A percentile compares a stretch with the other conserved stretches of the same genome.
These are phyloP conservation scores for Diaporthe helianthi DNA, from an alignment of 2,329 filamentous ascomycete species.

Conservation along the genomic window DNA sequence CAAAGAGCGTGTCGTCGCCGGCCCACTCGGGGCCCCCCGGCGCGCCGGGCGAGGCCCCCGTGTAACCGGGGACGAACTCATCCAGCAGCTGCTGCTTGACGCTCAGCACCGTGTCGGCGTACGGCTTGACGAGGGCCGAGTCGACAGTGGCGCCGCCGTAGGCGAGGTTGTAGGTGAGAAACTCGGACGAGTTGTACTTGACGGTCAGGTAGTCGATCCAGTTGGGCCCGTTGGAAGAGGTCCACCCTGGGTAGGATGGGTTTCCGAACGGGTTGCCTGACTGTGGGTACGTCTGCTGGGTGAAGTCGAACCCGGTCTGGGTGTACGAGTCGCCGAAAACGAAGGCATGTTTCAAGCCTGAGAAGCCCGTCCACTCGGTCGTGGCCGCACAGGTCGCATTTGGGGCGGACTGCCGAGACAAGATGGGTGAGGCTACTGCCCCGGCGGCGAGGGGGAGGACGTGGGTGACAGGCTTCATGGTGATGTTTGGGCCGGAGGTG, in stretches of 20 bases:
- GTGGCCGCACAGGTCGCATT: conserved; percentile 38
- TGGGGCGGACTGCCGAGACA: conserved; percentile 1
- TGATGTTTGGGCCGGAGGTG: background rate
- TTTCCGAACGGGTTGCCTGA: conserved; percentile 67
- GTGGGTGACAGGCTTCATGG: conserved; percentile 21
- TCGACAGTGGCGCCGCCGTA: conserved; percentile 62
- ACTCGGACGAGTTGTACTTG: conserved; percentile 52
- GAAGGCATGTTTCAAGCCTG: conserved; percentile 49
- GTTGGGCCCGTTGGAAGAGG: conserved; percentile 57
- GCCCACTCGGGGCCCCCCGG: conserved; percentile 48
- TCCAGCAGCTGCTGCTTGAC: conserved; percentile 57
- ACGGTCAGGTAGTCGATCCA: conserved; percentile 59
- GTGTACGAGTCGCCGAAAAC: conserved; percentile 42
- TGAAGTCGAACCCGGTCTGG: conserved; percentile 57
- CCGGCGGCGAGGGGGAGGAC: conserved; percentile 18
- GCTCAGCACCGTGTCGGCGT: conserved; percentile 53
- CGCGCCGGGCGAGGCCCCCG: conserved; percentile 40
- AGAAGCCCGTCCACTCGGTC: conserved; percentile 46
- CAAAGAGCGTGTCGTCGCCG: conserved; percentile 50
- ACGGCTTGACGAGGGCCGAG: conserved; percentile 58
- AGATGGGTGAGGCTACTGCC: conserved; percentile 8
- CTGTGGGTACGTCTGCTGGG: conserved; percentile 55
- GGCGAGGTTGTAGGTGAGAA: conserved; percentile 61
- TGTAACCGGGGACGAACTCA: conserved; percentile 47
- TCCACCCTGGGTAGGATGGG: conserved; percentile 60